Evolutionary conservation across 73 alveolate species (phyloP).

Genomic region (Breviolum minutum): DNA sequence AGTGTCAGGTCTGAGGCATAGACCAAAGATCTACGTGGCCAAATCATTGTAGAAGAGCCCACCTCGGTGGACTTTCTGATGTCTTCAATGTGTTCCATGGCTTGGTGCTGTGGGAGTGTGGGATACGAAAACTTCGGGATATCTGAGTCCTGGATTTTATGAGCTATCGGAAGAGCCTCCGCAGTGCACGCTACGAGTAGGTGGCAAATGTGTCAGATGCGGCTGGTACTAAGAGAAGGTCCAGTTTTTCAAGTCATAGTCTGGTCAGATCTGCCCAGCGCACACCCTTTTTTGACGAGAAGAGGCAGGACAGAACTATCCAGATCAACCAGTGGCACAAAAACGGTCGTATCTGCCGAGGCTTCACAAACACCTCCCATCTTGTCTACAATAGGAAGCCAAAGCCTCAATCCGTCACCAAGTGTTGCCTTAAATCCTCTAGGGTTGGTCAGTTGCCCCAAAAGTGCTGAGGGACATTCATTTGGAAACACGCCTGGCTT

Average conservation of each 20-base stretch:
- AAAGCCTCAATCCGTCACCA: not conserved
- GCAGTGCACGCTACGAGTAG: no score
- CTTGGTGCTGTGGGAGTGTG: not conserved
- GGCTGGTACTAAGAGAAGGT: no score
- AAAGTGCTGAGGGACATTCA: no score
- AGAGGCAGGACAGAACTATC: constrained; percentile 28
- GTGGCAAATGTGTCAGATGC: no score
- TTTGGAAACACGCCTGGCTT: not conserved
- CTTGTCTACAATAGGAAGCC: constrained; percentile 22
- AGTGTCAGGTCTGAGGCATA: not conserved
- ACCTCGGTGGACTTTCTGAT: not conserved
- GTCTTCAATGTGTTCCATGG: not conserved
- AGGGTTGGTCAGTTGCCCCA: no score
- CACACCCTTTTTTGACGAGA: not conserved
- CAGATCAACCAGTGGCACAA: constrained; percentile 64
- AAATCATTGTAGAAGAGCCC: not conserved
- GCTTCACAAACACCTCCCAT: not conserved
- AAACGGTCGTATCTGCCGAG: constrained; percentile 52
- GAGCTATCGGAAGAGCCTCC: no score
- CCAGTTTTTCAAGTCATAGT: not conserved
- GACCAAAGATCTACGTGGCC: constrained; percentile 11
- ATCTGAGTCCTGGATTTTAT: not conserved
- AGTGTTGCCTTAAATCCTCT: no score
- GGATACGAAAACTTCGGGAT: not conserved
- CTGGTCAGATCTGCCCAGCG: not conserved